These are phyloP conservation scores for Ascochyta rabiei DNA, from an alignment of 2,329 filamentous ascomycete species.

Conservation along the genomic window DNA sequence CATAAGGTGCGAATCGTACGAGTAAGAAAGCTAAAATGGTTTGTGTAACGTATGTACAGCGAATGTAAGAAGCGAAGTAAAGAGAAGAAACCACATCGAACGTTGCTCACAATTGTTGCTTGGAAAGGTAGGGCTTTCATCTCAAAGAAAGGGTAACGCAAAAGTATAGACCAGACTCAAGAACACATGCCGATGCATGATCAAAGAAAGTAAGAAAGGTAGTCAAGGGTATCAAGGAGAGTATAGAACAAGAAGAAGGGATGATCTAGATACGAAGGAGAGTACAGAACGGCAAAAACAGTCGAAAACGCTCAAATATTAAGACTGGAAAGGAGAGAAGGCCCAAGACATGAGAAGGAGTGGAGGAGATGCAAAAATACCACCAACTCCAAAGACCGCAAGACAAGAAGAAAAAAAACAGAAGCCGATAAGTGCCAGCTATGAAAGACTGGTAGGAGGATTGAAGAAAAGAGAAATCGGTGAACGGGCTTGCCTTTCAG, in stretches of 20 bases:
- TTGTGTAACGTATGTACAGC: slow-evolving; percentile 19
- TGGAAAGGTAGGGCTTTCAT: neutral
- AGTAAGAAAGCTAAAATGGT: neutral
- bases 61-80: slow-evolving; percentile 28
- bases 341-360: slow-evolving; percentile 14
- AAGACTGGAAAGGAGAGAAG: slow-evolving; percentile 1
- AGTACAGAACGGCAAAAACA: slow-evolving; percentile 3
- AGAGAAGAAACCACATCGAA: neutral
- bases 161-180: neutral
- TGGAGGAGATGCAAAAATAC: slow-evolving; percentile 21
- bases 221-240: slow-evolving; percentile 14
- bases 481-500: neutral
- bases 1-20: neutral
- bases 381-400: slow-evolving; percentile 22
- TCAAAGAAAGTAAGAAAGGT: slow-evolving; percentile 9
- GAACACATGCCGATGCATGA: slow-evolving; percentile 4
- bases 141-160: neutral
- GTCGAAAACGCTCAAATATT: slow-evolving; percentile 2
- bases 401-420: slow-evolving; percentile 2
- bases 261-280: slow-evolving; percentile 9
- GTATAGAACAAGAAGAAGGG: slow-evolving; percentile 3
- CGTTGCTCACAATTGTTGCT: neutral
- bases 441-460: neutral
- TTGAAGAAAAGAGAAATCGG: neutral
- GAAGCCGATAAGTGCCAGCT: slow-evolving; percentile 6